A percentile compares a stretch with the other conserved stretches of the same genome.
These are phyloP conservation scores for Aspergillus saccharolyticus DNA, from an alignment of 495 filamentous ascomycete species.

Conservation along the genomic window DNA sequence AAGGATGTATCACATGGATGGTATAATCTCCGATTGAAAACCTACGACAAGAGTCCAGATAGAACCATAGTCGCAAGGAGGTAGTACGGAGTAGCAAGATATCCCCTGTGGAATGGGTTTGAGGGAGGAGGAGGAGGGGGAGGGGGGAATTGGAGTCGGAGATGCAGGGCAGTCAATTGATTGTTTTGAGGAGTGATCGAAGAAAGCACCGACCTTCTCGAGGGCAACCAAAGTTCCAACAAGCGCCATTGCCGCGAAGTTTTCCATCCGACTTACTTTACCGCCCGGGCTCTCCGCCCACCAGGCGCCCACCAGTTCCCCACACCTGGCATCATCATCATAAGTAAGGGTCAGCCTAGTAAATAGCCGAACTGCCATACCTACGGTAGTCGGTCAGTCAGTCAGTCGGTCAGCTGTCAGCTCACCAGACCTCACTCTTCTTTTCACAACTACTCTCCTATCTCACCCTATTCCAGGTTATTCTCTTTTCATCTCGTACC, in stretches of 20 bases:
- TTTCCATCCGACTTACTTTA: slow-evolving; percentile 7
- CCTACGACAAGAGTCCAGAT: not conserved
- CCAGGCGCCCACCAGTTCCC: slow-evolving; percentile 5
- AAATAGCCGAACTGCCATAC: not conserved
- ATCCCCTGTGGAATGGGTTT: too few species aligned
- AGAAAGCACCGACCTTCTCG: too few species aligned
- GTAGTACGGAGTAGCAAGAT: not conserved
- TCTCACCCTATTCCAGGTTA: not conserved
- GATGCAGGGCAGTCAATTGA: slow-evolving; percentile 1
- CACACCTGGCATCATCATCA: slow-evolving; percentile 11
- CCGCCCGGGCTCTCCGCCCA: slow-evolving; percentile 1
- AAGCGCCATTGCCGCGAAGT: slow-evolving; percentile 20
- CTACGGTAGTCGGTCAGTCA: not conserved
- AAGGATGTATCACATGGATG: slow-evolving; percentile 1
- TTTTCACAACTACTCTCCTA: not conserved
- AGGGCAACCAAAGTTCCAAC: slow-evolving; percentile 20
- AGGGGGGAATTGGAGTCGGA: not conserved
- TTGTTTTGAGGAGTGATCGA: slow-evolving; percentile 19
- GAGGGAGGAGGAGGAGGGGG: not conserved
- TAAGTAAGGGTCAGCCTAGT: not conserved
- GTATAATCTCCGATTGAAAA: not conserved
- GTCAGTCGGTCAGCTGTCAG: not conserved
- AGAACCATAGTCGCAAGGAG: slow-evolving; percentile 2
- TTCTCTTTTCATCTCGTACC: too few species aligned
- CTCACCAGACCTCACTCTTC: slow-evolving; percentile 2